Evolutionary conservation across 768 basidiomycete species (phyloP).

Genomic region (Calocybe cyanea): DNA sequence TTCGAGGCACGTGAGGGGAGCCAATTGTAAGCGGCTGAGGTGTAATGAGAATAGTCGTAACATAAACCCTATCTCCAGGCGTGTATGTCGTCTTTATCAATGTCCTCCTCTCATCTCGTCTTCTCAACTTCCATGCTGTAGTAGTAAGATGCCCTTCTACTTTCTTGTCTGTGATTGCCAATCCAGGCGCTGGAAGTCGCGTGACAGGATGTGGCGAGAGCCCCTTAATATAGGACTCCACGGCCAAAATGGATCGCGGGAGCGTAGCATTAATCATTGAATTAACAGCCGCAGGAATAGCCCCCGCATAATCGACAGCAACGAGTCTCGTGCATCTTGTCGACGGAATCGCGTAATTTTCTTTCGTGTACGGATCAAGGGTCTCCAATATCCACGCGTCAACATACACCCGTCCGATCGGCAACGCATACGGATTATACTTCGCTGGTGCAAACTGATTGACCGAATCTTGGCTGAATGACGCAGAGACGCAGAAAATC

Average conservation of each 20-base stretch:
- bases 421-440: slow-evolving; percentile 72
- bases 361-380: slow-evolving; percentile 90
- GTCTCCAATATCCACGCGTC: slow-evolving; percentile 98
- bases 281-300: slow-evolving; percentile 81
- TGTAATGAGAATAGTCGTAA: slow-evolving; percentile 45
- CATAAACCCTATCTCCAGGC: slow-evolving; percentile 48
- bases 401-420: slow-evolving; percentile 77
- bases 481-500: slow-evolving; percentile 81
- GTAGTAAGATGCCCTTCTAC: slow-evolving; percentile 38
- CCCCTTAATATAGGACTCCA: slow-evolving; percentile 73
- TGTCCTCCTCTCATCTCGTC: slow-evolving; percentile 54
- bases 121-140: slow-evolving; percentile 58
- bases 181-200: slow-evolving; percentile 61
- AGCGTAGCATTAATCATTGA: slow-evolving; percentile 79
- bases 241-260: slow-evolving; percentile 63
- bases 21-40: slow-evolving; percentile 21
- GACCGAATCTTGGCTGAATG: slow-evolving; percentile 66
- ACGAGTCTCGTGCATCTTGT: slow-evolving; percentile 83
- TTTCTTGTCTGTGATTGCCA: slow-evolving; percentile 55
- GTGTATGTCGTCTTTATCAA: slow-evolving; percentile 54
- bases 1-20: slow-evolving; percentile 8
- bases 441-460: slow-evolving; percentile 55
- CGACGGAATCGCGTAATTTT: slow-evolving; percentile 93
- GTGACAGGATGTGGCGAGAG: slow-evolving; percentile 63
- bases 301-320: slow-evolving; percentile 83